Evolutionary conservation across 371 early-diverging fungal species (phyloP).

Genomic region (Saksenaea vasiformis): DNA sequence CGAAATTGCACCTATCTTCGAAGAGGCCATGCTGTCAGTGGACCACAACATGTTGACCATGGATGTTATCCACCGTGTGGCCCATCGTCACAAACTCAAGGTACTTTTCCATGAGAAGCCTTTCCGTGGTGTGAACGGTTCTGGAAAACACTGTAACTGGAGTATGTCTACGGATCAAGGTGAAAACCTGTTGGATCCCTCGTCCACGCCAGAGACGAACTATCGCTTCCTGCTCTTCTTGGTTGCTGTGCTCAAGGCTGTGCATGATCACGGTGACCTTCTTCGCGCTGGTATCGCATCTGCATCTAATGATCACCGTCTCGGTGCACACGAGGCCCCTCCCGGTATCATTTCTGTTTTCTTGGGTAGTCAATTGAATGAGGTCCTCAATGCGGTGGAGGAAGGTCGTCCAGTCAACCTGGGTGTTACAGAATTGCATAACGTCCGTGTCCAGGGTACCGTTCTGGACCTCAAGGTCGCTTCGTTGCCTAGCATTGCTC

Average conservation of each 20-base stretch:
- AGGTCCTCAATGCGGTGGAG: conserved; percentile 86
- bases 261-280: conserved; percentile 81
- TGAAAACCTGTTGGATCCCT: conserved; percentile 95
- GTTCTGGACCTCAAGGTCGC: conserved; percentile 90
- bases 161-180: conserved; percentile 93
- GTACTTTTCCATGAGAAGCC: conserved; percentile 99
- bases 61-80: conserved; percentile 95
- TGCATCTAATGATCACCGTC: conserved; percentile 91
- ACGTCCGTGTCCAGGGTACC: conserved; percentile 90
- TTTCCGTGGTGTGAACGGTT: conserved; percentile 97
- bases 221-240: conserved; percentile 94
- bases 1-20: conserved; percentile 97
- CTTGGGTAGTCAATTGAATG: conserved; percentile 88
- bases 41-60: conserved; percentile 98
- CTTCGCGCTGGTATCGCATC: conserved; percentile 86
- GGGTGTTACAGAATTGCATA: conserved; percentile 68
- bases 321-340: conserved; percentile 95
- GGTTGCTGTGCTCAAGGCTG: conserved; percentile 87
- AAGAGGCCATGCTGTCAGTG: conserved; percentile 94
- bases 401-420: conserved; percentile 78
- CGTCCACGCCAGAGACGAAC: conserved; percentile 92
- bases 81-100: conserved; percentile 95
- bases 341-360: conserved; percentile 93
- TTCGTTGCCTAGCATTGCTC: conserved; percentile 86
- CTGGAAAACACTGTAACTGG: conserved; percentile 99